Conservation (phyloP, 768 basidiomycete species). For the Leccinum boreale region DNA sequence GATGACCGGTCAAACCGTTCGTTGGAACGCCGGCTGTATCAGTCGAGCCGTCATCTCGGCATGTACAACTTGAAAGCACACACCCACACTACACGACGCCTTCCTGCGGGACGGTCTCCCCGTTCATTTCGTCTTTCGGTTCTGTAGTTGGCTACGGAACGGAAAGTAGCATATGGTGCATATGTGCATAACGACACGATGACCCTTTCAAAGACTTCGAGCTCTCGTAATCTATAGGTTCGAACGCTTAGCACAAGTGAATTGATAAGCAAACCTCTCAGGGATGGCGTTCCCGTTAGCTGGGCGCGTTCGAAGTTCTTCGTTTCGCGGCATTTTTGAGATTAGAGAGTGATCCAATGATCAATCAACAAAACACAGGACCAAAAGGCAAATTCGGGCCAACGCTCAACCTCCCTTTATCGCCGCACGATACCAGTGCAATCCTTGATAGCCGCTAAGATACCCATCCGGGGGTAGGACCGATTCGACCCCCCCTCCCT, state of each 20-base stretch:
- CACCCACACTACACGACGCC: background rate
- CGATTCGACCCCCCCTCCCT: background rate
- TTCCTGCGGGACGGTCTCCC: background rate
- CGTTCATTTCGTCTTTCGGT: background rate
- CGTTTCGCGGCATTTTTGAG: background rate
- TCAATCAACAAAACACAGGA: background rate
- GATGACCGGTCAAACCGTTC: background rate
- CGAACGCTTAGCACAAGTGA: background rate
- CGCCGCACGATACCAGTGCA: background rate
- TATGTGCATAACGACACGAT: background rate
- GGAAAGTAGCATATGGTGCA: background rate
- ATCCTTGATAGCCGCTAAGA: background rate
- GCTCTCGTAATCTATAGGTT: background rate
- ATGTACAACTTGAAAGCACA: background rate
- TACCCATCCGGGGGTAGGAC: background rate
- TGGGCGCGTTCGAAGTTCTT: background rate
- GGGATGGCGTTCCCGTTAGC: background rate
- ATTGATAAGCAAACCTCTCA: background rate
- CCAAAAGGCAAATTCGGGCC: background rate
- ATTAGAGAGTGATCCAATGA: background rate
- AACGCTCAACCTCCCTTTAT: background rate
- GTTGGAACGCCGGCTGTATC: background rate
- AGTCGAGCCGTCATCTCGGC: slow-evolving; percentile 14
- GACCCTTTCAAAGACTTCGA: background rate
- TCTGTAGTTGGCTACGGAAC: background rate